phyloP scores from a whole-genome alignment of 306 rosid genomes.

The Hylodesmum podocarpum region DNA sequence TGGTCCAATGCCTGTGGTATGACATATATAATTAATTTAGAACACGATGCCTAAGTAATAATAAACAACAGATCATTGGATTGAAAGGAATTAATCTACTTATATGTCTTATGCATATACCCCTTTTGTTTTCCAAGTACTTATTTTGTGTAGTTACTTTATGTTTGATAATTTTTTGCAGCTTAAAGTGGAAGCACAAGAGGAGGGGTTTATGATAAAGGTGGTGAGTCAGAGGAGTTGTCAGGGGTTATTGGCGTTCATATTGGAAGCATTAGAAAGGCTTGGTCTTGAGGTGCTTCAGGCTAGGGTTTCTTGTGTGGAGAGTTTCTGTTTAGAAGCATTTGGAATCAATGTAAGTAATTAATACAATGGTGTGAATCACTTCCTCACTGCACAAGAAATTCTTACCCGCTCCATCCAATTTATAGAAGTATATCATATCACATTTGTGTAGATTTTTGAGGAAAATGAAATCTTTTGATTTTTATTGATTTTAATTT shows the following conservation, averaged over 20 bases:
- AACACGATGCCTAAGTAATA: not conserved
- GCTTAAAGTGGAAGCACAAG: conserved; percentile 47
- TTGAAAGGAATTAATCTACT: not conserved
- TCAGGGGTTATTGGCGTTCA: conserved; percentile 48
- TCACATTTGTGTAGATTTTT: too few species aligned
- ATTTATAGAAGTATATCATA: too few species aligned
- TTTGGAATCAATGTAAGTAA: conserved; percentile 38
- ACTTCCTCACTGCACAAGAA: too few species aligned
- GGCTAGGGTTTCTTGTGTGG: conserved; percentile 57
- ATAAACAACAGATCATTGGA: not conserved
- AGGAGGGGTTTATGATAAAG: conserved; percentile 45
- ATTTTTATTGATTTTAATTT: too few species aligned
- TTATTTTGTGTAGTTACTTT: not conserved
- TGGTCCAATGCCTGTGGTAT: conserved; percentile 43
- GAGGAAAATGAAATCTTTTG: too few species aligned
- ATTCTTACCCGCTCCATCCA: too few species aligned
- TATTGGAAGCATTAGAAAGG: conserved; percentile 61
- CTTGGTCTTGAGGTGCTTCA: conserved; percentile 54
- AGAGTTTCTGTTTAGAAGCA: conserved; percentile 48
- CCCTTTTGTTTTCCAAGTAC: not conserved
- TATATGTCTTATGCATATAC: not conserved
- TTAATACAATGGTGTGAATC: not conserved
- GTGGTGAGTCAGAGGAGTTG: conserved; percentile 41
- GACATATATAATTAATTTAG: not conserved
- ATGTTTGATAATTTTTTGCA: not conserved